These are phyloP conservation scores for Puccinia coronata DNA, from an alignment of 1,284 basidiomycete species.

Conservation along the genomic window DNA sequence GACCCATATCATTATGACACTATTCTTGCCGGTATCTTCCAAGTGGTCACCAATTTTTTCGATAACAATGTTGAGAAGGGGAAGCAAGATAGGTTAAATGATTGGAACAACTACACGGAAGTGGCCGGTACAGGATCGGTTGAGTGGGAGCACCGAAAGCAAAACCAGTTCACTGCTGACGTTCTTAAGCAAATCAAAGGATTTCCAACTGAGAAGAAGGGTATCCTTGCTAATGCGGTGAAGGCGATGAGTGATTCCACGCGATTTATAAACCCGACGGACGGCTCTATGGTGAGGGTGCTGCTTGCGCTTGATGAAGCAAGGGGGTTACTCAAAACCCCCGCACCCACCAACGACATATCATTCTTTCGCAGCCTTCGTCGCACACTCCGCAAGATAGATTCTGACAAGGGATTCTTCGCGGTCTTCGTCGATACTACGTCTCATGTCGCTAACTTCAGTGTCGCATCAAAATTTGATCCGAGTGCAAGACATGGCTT, in stretches of 20 bases:
- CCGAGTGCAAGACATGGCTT: neutral
- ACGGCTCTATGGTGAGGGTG: neutral
- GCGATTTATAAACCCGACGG: neutral
- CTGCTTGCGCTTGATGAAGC: conserved; percentile 16
- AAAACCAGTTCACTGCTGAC: neutral
- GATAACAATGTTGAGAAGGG: neutral
- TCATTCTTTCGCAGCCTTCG: neutral
- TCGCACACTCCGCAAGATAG: neutral
- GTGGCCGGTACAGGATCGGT: neutral
- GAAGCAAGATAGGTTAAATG: neutral
- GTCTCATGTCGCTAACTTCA: neutral
- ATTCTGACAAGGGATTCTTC: neutral
- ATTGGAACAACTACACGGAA: conserved; percentile 1
- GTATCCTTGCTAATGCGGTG: neutral
- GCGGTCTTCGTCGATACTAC: conserved; percentile 1
- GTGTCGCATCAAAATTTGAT: conserved; percentile 15
- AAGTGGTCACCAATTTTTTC: neutral
- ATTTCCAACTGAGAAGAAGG: neutral
- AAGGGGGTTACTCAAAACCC: neutral
- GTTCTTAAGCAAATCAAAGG: too few relatives aligned
- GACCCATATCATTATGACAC: too few relatives aligned
- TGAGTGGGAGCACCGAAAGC: neutral
- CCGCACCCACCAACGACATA: neutral
- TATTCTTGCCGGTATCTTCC: neutral
- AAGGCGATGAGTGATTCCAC: neutral